These are phyloP conservation scores for Globisporangium yorkense DNA, from an alignment of 352 stramenopile species.

Conservation along the genomic window DNA sequence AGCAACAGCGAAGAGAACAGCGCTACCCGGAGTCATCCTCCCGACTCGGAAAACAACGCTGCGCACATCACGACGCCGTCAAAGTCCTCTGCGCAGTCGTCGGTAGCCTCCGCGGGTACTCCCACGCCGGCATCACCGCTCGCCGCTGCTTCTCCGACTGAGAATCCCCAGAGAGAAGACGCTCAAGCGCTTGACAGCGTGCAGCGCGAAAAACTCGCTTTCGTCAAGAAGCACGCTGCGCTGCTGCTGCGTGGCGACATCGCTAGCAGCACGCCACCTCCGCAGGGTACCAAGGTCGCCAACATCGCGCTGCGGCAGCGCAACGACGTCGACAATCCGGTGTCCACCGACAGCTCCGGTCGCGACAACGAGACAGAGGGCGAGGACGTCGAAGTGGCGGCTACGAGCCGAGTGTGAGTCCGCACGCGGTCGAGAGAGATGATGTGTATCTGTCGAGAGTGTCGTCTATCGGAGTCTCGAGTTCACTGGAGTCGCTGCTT, in stretches of 20 bases:
- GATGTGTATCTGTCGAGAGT: too few relatives aligned
- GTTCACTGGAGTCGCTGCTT: constrained; percentile 1
- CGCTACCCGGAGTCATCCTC: too few relatives aligned
- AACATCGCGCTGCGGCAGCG: not conserved
- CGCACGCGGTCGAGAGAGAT: too few relatives aligned
- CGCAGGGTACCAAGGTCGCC: not conserved
- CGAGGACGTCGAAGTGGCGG: too few relatives aligned
- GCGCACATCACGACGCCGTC: too few relatives aligned
- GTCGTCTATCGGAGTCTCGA: not conserved
- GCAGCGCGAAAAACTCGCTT: constrained; percentile 9
- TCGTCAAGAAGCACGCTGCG: constrained; percentile 5
- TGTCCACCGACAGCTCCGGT: too few relatives aligned
- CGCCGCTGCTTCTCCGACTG: not conserved
- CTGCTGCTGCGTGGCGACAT: not conserved
- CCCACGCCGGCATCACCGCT: too few relatives aligned
- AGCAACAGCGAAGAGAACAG: not conserved
- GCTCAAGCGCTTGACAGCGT: not conserved
- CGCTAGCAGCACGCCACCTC: not conserved
- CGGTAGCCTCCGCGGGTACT: too few relatives aligned
- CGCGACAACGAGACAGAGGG: not conserved
- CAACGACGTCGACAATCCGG: not conserved
- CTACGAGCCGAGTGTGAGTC: too few relatives aligned
- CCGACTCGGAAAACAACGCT: not conserved
- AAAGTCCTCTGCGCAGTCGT: too few relatives aligned
- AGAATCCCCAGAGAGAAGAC: not conserved